These are phyloP conservation scores for Nemania serpens DNA, from an alignment of 2,329 filamentous ascomycete genomes.

Conservation along the genomic window DNA sequence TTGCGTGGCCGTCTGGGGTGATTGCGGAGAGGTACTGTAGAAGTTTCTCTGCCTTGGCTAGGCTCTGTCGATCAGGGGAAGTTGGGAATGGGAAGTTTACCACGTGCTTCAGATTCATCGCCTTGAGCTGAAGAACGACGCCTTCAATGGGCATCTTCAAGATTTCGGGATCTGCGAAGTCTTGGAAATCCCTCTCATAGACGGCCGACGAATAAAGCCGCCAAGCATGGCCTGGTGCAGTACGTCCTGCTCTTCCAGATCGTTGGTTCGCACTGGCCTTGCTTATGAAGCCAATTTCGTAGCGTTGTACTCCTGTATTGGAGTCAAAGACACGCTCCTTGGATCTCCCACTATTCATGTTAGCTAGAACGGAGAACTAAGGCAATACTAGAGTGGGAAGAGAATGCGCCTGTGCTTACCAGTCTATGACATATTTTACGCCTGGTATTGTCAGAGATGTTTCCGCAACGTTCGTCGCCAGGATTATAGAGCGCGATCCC, in stretches of 20 bases:
- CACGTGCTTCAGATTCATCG: constrained; percentile 88
- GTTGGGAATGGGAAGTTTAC: constrained; percentile 97
- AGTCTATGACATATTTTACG: constrained; percentile 83
- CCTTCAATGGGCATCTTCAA: constrained; percentile 90
- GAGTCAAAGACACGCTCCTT: constrained; percentile 91
- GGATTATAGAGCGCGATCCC: constrained; percentile 80
- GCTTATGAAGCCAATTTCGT: constrained; percentile 94
- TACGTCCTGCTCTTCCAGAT: constrained; percentile 91
- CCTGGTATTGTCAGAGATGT: constrained; percentile 94
- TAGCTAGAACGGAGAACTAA: constrained; percentile 1
- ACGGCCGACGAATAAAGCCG: constrained; percentile 92
- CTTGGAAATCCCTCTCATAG: constrained; percentile 84
- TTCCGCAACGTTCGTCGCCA: constrained; percentile 96
- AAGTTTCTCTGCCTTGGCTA: constrained; percentile 84
- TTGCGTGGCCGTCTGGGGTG: constrained; percentile 72
- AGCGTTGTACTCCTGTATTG: constrained; percentile 91
- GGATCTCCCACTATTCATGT: constrained; percentile 67
- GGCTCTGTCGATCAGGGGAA: constrained; percentile 74
- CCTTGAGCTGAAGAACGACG: constrained; percentile 90
- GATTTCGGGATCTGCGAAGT: constrained; percentile 88
- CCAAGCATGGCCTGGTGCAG: constrained; percentile 95
- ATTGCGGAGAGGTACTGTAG: constrained; percentile 85
- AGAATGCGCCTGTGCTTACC: constrained; percentile 17
- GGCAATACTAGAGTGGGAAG: background rate
- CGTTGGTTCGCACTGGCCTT: constrained; percentile 94